Evolutionary conservation across 768 basidiomycete species (phyloP).

Genomic region (Auricularia sp.): DNA sequence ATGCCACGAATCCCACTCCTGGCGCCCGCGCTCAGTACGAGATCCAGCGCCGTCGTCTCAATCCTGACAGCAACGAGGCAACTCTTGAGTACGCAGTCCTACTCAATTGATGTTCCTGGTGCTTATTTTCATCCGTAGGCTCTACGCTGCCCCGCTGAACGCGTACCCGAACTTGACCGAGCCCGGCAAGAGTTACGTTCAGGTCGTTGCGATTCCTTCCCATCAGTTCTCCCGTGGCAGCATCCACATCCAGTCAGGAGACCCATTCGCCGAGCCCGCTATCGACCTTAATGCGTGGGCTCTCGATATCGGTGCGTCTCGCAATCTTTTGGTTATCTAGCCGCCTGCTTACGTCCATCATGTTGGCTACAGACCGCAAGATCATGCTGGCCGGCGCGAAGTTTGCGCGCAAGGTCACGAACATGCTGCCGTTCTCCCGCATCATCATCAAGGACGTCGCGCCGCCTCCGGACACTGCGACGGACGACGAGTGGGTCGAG

Average conservation of each 20-base stretch:
- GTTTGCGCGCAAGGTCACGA: not conserved
- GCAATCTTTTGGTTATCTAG: too few species aligned
- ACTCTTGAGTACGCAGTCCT: not conserved
- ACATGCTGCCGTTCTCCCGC: not conserved
- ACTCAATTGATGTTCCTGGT: not conserved
- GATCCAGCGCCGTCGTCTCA: constrained; percentile 3
- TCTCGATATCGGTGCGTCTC: not conserved
- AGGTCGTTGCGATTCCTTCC: not conserved
- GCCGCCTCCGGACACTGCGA: constrained; percentile 1
- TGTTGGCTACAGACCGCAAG: constrained; percentile 8
- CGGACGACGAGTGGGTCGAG: constrained; percentile 7
- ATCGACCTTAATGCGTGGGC: not conserved
- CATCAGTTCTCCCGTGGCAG: constrained; percentile 6
- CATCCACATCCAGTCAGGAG: not conserved
- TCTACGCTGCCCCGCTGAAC: not conserved
- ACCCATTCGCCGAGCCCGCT: not conserved
- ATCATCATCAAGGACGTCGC: not conserved
- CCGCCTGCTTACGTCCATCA: too few species aligned
- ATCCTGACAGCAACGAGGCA: constrained; percentile 1
- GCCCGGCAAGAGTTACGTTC: constrained; percentile 3
- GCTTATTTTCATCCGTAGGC: not conserved
- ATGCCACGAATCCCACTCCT: not conserved
- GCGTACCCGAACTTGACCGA: constrained; percentile 3
- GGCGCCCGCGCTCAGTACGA: constrained; percentile 2
- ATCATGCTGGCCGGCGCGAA: constrained; percentile 13